These are phyloP conservation scores for Buxus sempervirens DNA, from an alignment of 164 flowering plant species.

Conservation along the genomic window DNA sequence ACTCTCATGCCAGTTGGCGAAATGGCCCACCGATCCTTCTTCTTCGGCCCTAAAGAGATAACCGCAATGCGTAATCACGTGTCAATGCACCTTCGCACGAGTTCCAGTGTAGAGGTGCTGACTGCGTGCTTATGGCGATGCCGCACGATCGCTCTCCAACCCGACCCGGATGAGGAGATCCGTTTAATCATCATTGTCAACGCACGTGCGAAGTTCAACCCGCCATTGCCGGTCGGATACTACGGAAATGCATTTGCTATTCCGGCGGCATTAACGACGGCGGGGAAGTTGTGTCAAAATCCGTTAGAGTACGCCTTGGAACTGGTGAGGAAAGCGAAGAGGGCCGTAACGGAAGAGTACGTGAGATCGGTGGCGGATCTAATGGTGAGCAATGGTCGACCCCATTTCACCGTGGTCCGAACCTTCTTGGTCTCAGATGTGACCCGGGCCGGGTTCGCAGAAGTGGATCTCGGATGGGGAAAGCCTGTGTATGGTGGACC, in stretches of 20 bases:
- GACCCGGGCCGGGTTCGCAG: not conserved
- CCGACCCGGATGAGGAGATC: constrained; percentile 24
- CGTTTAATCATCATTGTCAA: constrained; percentile 19
- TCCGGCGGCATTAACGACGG: constrained; percentile 17
- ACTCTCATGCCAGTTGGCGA: constrained; percentile 2
- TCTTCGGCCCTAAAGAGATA: too few species aligned
- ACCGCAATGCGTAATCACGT: constrained; percentile 13
- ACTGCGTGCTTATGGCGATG: constrained; percentile 32
- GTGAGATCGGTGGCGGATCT: too few species aligned
- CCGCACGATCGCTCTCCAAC: too few species aligned
- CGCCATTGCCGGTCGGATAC: too few species aligned
- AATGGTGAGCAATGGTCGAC: too few species aligned
- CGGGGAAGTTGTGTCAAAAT: constrained; percentile 14
- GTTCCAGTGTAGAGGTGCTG: constrained; percentile 27
- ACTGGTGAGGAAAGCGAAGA: constrained; percentile 25
- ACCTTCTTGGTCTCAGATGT: not conserved
- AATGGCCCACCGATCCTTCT: too few species aligned
- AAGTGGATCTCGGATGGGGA: too few species aligned
- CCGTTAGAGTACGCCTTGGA: too few species aligned
- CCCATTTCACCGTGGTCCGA: too few species aligned
- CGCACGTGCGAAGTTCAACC: constrained; percentile 15
- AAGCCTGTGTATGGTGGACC: not conserved
- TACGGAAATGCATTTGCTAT: constrained; percentile 12
- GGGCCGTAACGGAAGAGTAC: constrained; percentile 21
- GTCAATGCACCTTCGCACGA: too few species aligned